A percentile compares a stretch with the other conserved stretches of the same genome.
Evolutionary conservation across 2,329 filamentous ascomycete species (phyloP).

Genomic region (Neophaeococcomyces aloes): DNA sequence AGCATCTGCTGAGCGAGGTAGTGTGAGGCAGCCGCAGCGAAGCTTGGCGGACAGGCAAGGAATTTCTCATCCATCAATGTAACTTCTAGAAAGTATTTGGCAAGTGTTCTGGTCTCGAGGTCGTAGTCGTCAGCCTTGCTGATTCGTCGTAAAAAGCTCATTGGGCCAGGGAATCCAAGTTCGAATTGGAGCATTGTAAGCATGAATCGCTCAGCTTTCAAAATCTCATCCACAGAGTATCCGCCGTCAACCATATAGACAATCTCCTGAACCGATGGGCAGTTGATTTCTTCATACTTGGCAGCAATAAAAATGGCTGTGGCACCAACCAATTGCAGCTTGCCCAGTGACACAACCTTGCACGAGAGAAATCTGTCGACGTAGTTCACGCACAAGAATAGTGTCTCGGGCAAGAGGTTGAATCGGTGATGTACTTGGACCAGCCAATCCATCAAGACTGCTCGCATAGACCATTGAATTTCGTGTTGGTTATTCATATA

Average conservation of each 20-base stretch:
- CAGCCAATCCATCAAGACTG: constrained; percentile 95
- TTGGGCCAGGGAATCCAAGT: constrained; percentile 94
- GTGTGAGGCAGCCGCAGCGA: constrained; percentile 80
- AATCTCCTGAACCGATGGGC: constrained; percentile 87
- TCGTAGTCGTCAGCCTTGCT: constrained; percentile 99
- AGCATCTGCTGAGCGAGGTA: constrained; percentile 83
- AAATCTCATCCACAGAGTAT: constrained; percentile 80
- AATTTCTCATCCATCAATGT: constrained; percentile 98
- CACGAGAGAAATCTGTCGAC: constrained; percentile 90
- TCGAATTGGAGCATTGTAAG: constrained; percentile 92
- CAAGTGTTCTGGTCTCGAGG: constrained; percentile 82
- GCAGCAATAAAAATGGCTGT: constrained; percentile 92
- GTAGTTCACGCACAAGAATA: constrained; percentile 92
- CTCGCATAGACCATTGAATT: constrained; percentile 98
- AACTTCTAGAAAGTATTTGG: constrained; percentile 95
- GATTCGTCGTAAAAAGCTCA: constrained; percentile 93
- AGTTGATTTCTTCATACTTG: constrained; percentile 99
- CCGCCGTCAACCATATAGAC: constrained; percentile 96
- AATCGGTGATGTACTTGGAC: constrained; percentile 94
- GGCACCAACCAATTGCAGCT: constrained; percentile 89
- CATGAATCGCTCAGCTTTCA: constrained; percentile 98
- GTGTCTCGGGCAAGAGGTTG: constrained; percentile 78
- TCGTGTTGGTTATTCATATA: constrained; percentile 98
- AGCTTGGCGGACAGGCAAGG: constrained; percentile 82
- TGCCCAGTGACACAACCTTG: constrained; percentile 90